These are phyloP conservation scores for Pichia inconspicua DNA, from an alignment of 1,139 yeast genomes.

Conservation along the genomic window DNA sequence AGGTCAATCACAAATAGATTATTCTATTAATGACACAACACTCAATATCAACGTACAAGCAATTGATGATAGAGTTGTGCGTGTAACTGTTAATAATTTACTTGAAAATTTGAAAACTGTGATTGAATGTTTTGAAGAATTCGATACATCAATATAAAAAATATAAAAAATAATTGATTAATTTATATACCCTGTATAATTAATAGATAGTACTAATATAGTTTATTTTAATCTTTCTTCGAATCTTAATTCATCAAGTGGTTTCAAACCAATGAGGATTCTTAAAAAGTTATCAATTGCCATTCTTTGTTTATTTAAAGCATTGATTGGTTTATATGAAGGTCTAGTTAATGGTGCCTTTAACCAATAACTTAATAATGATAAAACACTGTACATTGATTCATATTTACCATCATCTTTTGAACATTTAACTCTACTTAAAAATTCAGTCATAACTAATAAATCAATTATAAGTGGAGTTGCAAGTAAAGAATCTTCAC, in stretches of 20 bases:
- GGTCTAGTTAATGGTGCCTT: conserved; percentile 93
- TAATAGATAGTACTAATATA: neutral
- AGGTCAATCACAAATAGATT: conserved; percentile 32
- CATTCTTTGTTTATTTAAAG: conserved; percentile 88
- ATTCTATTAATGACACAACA: conserved; percentile 1
- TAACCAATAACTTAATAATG: conserved; percentile 90
- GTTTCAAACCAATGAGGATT: conserved; percentile 82
- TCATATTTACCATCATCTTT: conserved; percentile 44
- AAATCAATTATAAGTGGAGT: conserved; percentile 91
- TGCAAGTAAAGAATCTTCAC: conserved; percentile 93
- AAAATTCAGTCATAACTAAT: conserved; percentile 83
- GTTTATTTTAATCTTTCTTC: conserved; percentile 68
- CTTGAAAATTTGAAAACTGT: conserved; percentile 59
- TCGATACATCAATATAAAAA: conserved; percentile 29
- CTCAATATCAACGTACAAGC: conserved; percentile 46
- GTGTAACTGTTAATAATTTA: conserved; percentile 65
- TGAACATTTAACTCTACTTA: conserved; percentile 77
- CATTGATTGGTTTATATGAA: conserved; percentile 86
- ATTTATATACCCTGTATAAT: neutral
- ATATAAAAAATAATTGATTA: neutral
- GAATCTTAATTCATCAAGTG: conserved; percentile 84
- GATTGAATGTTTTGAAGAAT: conserved; percentile 60
- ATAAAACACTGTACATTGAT: conserved; percentile 74
- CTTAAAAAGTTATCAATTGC: conserved; percentile 89
- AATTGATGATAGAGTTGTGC: conserved; percentile 51